Conservation (phyloP, 1,139 yeast species). For the Diutina siamensis region DNA sequence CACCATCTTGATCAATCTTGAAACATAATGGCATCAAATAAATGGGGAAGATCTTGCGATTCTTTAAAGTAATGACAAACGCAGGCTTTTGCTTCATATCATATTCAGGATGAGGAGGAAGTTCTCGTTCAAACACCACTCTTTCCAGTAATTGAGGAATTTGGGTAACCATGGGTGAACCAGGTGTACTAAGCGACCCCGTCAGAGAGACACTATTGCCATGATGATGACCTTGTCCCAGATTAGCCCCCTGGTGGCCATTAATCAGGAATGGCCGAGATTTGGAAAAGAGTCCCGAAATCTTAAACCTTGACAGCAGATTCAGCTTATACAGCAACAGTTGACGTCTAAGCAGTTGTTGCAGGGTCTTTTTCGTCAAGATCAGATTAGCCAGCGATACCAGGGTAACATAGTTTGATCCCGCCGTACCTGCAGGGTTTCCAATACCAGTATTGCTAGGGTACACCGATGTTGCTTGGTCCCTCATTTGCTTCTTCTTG, state of each 20-base stretch:
- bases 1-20: constrained; percentile 44
- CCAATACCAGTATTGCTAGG: background rate
- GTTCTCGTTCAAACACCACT: constrained; percentile 1
- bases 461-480: background rate
- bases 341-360: constrained; percentile 24
- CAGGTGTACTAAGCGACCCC: background rate
- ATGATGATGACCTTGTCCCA: background rate
- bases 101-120: constrained; percentile 11
- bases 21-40: constrained; percentile 44
- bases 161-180: background rate
- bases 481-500: constrained; percentile 18
- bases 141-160: background rate
- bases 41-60: constrained; percentile 41
- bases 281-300: constrained; percentile 32
- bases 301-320: constrained; percentile 29
- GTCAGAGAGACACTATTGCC: background rate
- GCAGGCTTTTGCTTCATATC: constrained; percentile 45
- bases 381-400: background rate
- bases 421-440: no score
- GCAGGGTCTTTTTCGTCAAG: constrained; percentile 4
- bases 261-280: constrained; percentile 22
- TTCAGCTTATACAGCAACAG: constrained; percentile 29
- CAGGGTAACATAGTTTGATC: background rate
- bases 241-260: background rate
- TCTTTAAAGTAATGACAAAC: constrained; percentile 43